Conservation (phyloP, 257 asterid genomes). For the Salvia miltiorrhiza region DNA sequence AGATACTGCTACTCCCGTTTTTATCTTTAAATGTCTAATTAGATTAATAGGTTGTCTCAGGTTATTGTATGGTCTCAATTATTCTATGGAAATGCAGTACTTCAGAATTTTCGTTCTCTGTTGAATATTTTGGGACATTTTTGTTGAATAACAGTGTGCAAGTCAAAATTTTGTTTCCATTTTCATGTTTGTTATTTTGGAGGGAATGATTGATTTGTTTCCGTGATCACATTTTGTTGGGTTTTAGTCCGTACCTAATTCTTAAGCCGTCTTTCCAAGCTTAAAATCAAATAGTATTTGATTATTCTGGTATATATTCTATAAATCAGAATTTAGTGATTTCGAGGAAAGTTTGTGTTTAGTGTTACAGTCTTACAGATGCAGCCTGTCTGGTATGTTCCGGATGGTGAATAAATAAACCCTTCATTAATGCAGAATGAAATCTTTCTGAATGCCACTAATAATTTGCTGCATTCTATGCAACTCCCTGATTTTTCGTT, state of each 20-base stretch:
- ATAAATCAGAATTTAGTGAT: no score
- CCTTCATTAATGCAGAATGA: no score
- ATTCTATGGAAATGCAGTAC: not conserved
- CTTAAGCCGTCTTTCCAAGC: no score
- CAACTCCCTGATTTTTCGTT: not conserved
- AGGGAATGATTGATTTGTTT: not conserved
- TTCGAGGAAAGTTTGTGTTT: no score
- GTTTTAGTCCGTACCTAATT: no score
- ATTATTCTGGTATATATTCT: not conserved
- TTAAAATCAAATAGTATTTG: not conserved
- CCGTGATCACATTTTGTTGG: not conserved
- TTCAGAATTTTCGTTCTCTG: no score
- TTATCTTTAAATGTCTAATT: not conserved
- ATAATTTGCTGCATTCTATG: not conserved
- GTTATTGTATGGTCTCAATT: no score
- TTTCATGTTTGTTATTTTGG: not conserved
- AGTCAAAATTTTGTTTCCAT: not conserved
- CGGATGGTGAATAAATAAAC: no score
- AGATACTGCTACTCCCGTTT: not conserved
- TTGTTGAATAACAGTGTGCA: not conserved
- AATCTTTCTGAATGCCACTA: no score
- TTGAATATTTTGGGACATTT: not conserved
- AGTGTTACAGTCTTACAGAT: no score
- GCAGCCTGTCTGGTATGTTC: no score
- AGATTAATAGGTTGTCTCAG: not conserved